These are phyloP conservation scores for Pseudodiploospora longispora DNA, from an alignment of 2,329 filamentous ascomycete species.

Conservation along the genomic window DNA sequence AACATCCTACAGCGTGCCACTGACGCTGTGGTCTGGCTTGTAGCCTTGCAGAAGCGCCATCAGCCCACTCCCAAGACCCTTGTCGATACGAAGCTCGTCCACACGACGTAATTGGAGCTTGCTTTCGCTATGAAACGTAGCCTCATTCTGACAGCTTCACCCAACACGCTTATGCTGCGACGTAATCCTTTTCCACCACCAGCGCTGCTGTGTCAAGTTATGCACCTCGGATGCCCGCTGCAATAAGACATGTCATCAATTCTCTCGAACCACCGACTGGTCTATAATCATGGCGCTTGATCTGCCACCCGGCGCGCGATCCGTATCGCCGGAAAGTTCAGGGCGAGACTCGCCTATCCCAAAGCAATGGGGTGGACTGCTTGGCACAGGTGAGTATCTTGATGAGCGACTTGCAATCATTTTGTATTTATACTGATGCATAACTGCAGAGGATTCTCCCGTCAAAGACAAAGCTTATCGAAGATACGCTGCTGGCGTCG, in stretches of 20 bases:
- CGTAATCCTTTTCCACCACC: slow-evolving; percentile 1
- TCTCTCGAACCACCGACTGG: slow-evolving; percentile 9
- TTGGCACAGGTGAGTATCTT: slow-evolving; percentile 59
- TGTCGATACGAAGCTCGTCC: too few species aligned
- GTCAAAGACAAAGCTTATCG: slow-evolving; percentile 64
- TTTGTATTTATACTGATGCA: slow-evolving; percentile 2
- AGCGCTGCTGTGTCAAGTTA: slow-evolving; percentile 2
- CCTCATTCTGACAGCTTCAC: slow-evolving; percentile 5
- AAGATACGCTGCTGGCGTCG: slow-evolving; percentile 82
- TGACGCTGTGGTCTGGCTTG: too few species aligned
- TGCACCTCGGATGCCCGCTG: slow-evolving; percentile 5
- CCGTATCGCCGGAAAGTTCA: slow-evolving; percentile 72
- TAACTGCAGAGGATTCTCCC: slow-evolving; percentile 40
- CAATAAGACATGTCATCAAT: slow-evolving; percentile 3
- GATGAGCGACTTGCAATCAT: neutral
- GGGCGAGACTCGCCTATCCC: slow-evolving; percentile 69
- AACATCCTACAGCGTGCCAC: too few species aligned
- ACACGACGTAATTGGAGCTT: too few species aligned
- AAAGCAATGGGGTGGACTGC: slow-evolving; percentile 68
- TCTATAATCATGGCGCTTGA: slow-evolving; percentile 54
- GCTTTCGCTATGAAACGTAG: slow-evolving; percentile 7
- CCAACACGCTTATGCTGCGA: slow-evolving; percentile 1
- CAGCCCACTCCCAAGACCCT: too few species aligned
- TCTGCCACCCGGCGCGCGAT: slow-evolving; percentile 46
- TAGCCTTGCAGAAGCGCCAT: too few species aligned